Base-by-base conservation (phyloP, 2,329 filamentous ascomycete species). In the Hansfordia pulvinata region DNA sequence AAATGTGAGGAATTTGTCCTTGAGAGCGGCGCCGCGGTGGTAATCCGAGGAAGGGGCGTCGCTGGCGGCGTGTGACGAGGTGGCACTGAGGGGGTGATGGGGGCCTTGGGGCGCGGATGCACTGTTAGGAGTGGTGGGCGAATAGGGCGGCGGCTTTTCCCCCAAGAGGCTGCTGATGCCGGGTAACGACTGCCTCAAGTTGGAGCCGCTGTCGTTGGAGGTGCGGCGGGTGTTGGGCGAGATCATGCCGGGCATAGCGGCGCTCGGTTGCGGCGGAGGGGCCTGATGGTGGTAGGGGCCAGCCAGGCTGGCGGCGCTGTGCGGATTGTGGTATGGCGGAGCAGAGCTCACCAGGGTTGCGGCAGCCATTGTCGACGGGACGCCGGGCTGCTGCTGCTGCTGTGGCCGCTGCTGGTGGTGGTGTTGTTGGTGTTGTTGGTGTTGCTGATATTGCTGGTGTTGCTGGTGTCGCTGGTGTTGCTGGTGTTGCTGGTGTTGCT, bases 41-140 rank as follows among this genome's bases (percentile, higher is more conserved):
- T n/a, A n/a, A n/a, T n/a, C n/a, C n/a, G n/a, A 5, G 45, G 40
- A 32, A 50, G 47, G 7, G 49, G 44, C 26, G 49, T 46, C 13
- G 45, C 46, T 34, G 49, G 37, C 8, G 46, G 49, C n/a, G 46
- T 45, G n/a, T 49, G 43, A 10, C 44, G 46, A 26, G 49, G 46
- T 20, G 43, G 35, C 20, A 43, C 38, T 12, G 34, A 31, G 12
- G 37, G 33, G 11, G 46, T 43, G 20, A 34, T 24, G 19, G n/a
- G n/a, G n/a, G n/a, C n/a, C n/a, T n/a, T n/a, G n/a, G n/a, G n/a
- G n/a, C n/a, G n/a, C n/a, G n/a, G n/a, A n/a, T n/a, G n/a, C n/a
- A n/a, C n/a, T n/a, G n/a, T n/a, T n/a, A n/a, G n/a, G n/a, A n/a
- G n/a, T n/a, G n/a, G n/a, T n/a, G n/a, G n/a, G n/a, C n/a, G n/a